Conservation (phyloP, 1,139 yeast species). For the Diutina siamensis region DNA sequence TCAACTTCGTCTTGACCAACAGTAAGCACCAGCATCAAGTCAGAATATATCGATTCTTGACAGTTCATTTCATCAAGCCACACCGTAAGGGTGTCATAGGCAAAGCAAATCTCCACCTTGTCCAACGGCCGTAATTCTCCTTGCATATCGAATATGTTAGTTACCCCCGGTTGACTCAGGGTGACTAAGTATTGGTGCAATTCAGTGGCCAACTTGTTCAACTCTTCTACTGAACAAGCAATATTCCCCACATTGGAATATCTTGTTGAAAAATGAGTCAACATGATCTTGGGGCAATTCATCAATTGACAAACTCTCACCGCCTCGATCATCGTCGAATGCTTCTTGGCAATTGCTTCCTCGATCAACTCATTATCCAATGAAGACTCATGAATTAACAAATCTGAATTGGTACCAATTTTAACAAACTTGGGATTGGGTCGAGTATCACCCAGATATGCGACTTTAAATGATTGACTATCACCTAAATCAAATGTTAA, state of each 20-base stretch:
- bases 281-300: constrained; percentile 59
- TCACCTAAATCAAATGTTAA: constrained; percentile 32
- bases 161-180: not conserved
- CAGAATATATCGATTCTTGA: not conserved
- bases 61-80: constrained; percentile 2
- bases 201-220: not conserved
- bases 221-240: not conserved
- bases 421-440: constrained; percentile 54
- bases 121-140: not conserved
- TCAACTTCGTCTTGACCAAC: not conserved
- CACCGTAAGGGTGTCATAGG: not conserved
- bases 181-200: not conserved
- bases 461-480: constrained; percentile 42
- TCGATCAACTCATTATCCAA: constrained; percentile 68
- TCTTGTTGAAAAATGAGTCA: constrained; percentile 90
- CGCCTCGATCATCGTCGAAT: constrained; percentile 89
- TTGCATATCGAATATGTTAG: not conserved
- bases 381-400: constrained; percentile 88
- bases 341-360: constrained; percentile 76
- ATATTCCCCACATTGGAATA: constrained; percentile 13
- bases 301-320: constrained; percentile 55
- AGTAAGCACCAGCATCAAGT: not conserved
- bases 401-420: constrained; percentile 59
- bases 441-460: constrained; percentile 93
- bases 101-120: constrained; percentile 4